A percentile compares a stretch with the other conserved stretches of the same genome.
Conservation (phyloP, 1,284 basidiomycete genomes). For the Psilocybe mexicana region DNA sequence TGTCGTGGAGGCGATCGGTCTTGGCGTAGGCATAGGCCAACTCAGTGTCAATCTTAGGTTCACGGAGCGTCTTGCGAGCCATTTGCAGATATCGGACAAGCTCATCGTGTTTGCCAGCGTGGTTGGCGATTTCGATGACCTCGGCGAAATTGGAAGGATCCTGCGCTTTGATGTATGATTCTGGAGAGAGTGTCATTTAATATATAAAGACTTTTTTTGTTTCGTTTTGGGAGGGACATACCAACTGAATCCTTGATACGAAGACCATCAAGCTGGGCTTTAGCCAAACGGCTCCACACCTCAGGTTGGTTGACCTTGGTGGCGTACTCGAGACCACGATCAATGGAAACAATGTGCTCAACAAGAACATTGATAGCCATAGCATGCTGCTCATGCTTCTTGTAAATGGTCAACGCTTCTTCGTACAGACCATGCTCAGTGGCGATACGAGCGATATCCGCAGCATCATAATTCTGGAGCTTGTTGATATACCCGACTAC, state of each 20-base stretch:
- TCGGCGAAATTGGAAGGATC: conserved; percentile 96
- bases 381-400: conserved; percentile 92
- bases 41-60: conserved; percentile 98
- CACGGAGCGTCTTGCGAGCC: conserved; percentile 97
- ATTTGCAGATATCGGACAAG: conserved; percentile 98
- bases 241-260: conserved; percentile 98
- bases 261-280: conserved; percentile 98
- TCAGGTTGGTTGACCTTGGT: conserved; percentile 96
- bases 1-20: conserved; percentile 95
- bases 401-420: conserved; percentile 95
- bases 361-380: conserved; percentile 98
- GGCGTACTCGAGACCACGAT: conserved; percentile 95
- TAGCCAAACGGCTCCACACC: conserved; percentile 96
- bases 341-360: conserved; percentile 97
- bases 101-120: conserved; percentile 97
- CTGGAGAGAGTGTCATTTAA: conserved; percentile 37
- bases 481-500: conserved; percentile 99
- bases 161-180: conserved; percentile 99
- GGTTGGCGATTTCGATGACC: conserved; percentile 95
- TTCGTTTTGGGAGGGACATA: conserved; percentile 32
- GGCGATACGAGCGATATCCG: conserved; percentile 96
- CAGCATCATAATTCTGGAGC: conserved; percentile 92
- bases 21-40: conserved; percentile 96
- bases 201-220: background rate
- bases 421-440: conserved; percentile 96